A percentile compares a stretch with the other conserved stretches of the same genome.
phyloP scores from a whole-genome alignment of 2,329 filamentous ascomycete species.

The Alternaria tenuissima region DNA sequence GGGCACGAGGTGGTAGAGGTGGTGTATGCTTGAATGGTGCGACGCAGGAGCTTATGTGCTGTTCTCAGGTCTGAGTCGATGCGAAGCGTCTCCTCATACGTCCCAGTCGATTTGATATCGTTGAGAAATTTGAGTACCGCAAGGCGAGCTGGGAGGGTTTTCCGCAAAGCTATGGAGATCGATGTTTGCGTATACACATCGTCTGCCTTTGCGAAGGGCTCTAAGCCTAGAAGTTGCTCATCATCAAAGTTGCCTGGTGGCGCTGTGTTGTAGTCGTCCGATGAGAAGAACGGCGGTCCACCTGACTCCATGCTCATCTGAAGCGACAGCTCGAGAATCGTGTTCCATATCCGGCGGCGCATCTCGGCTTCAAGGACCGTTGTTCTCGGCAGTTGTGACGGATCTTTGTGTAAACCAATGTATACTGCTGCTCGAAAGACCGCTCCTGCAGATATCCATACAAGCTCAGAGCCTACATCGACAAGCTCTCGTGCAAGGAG shows the following conservation, averaged over 20 bases:
- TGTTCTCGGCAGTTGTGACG: slow-evolving; percentile 39
- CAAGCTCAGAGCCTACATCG: slow-evolving; percentile 46
- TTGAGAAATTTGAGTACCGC: slow-evolving; percentile 46
- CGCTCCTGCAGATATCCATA: slow-evolving; percentile 51
- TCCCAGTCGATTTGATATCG: slow-evolving; percentile 28
- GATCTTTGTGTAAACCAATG: slow-evolving; percentile 55
- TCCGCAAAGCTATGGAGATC: slow-evolving; percentile 48
- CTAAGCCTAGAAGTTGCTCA: slow-evolving; percentile 44
- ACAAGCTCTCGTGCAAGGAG: slow-evolving; percentile 50
- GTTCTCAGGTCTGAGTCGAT: slow-evolving; percentile 31
- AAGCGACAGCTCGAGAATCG: slow-evolving; percentile 49
- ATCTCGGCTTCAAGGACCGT: slow-evolving; percentile 37
- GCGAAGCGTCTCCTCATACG: slow-evolving; percentile 40
- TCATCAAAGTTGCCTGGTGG: slow-evolving; percentile 54
- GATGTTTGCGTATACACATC: slow-evolving; percentile 47
- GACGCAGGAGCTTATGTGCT: slow-evolving; percentile 31
- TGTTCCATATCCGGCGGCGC: slow-evolving; percentile 45
- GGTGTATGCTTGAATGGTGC: slow-evolving; percentile 23
- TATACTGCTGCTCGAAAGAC: slow-evolving; percentile 51
- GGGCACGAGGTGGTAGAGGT: not conserved
- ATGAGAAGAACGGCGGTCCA: slow-evolving; percentile 46
- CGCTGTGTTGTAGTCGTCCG: slow-evolving; percentile 49
- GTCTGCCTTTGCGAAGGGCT: slow-evolving; percentile 39
- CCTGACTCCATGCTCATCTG: slow-evolving; percentile 51
- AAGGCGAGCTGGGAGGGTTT: slow-evolving; percentile 50